Percentiles rank a stretch among this genome's conserved stretches.
Conservation (phyloP, 192 early-diverging fungal genomes). For the Linnemannia elongata region DNA sequence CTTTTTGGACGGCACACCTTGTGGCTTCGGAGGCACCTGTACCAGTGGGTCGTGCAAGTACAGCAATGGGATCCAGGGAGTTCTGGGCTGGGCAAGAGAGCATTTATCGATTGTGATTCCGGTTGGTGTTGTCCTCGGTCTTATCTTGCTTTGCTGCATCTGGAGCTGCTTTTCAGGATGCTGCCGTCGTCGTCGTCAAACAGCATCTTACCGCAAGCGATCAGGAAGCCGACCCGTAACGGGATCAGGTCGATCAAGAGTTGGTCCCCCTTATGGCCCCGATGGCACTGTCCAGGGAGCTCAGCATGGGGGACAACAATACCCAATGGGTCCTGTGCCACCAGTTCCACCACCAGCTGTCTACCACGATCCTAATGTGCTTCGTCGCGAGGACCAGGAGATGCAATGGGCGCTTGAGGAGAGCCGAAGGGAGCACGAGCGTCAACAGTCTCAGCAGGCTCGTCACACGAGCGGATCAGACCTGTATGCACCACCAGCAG, state of each 20-base stretch:
- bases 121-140: constrained; percentile 54
- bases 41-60: constrained; percentile 26
- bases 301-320: constrained; percentile 25
- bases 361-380: constrained; percentile 26
- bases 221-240: not conserved
- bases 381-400: constrained; percentile 27
- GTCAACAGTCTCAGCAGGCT: not conserved
- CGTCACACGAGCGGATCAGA: not conserved
- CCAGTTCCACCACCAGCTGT: constrained; percentile 21
- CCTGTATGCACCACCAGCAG: not conserved
- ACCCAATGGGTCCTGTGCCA: constrained; percentile 8
- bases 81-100: constrained; percentile 59
- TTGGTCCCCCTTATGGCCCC: not conserved
- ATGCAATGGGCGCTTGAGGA: constrained; percentile 35
- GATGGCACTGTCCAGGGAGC: constrained; percentile 17
- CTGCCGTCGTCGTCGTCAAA: constrained; percentile 10
- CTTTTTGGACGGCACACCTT: constrained; percentile 81
- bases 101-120: constrained; percentile 67
- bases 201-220: constrained; percentile 8
- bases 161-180: constrained; percentile 43
- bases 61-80: constrained; percentile 48
- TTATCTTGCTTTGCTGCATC: constrained; percentile 61
- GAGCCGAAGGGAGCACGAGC: constrained; percentile 36
- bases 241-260: not conserved
- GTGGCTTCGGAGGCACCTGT: constrained; percentile 77